phyloP scores from a whole-genome alignment of 2,329 filamentous ascomycete genomes.

The Emergomyces orientalis region DNA sequence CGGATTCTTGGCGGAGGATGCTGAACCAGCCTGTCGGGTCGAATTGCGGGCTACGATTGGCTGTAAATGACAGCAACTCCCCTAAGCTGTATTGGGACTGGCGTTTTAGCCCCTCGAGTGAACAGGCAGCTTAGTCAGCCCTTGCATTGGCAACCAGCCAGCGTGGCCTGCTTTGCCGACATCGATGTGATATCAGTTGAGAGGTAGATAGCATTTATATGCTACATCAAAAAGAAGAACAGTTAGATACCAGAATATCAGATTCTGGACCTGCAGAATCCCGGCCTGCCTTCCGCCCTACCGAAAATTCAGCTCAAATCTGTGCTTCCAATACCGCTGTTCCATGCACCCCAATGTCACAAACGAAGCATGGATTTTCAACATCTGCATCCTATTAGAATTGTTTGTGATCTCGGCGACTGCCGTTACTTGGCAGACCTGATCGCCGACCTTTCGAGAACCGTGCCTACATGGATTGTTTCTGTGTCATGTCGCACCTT shows the following conservation, averaged over 20 bases:
- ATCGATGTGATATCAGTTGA: background rate
- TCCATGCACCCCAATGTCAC: background rate
- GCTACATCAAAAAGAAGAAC: background rate
- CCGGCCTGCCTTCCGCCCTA: background rate
- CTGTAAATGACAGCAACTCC: too few relatives aligned
- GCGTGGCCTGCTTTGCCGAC: too few relatives aligned
- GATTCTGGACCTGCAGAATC: background rate
- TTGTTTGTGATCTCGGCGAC: background rate
- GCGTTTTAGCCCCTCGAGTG: background rate
- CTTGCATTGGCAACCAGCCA: too few relatives aligned
- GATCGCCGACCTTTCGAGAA: slow-evolving; percentile 2
- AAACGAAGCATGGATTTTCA: slow-evolving; percentile 1
- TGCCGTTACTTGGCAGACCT: background rate
- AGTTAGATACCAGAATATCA: background rate
- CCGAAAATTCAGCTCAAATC: background rate
- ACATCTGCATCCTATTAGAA: background rate
- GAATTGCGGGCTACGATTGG: background rate
- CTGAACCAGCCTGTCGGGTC: background rate
- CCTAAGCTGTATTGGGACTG: background rate
- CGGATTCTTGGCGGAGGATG: background rate
- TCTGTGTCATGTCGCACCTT: background rate
- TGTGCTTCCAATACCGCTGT: background rate
- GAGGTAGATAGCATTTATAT: background rate
- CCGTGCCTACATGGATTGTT: background rate
- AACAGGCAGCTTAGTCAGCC: background rate